Conservation (phyloP, 192 early-diverging fungal genomes). For the Glomus cerebriforme region DNA sequence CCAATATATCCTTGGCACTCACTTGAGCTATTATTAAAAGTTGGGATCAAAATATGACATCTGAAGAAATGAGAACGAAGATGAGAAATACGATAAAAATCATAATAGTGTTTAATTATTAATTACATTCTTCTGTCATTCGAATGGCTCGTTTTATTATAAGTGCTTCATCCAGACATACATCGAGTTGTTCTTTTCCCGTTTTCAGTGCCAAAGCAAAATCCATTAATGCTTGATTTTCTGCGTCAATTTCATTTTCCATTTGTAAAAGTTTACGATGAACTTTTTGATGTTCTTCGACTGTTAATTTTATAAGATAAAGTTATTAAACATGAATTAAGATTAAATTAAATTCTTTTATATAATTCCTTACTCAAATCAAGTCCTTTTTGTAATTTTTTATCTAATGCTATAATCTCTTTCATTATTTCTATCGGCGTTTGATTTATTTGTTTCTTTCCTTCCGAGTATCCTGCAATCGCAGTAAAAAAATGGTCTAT, state of each 20-base stretch:
- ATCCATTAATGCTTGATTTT: conserved; percentile 37
- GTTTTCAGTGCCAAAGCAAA: conserved; percentile 38
- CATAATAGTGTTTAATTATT: background rate
- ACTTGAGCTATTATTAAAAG: conserved; percentile 18
- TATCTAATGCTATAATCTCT: conserved; percentile 40
- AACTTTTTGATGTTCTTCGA: conserved; percentile 47
- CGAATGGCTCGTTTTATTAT: conserved; percentile 33
- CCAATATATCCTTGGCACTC: conserved; percentile 43
- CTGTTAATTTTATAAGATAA: conserved; percentile 22
- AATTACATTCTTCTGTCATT: conserved; percentile 37
- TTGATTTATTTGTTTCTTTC: background rate
- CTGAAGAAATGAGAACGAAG: background rate
- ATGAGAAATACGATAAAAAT: background rate
- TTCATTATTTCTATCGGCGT: conserved; percentile 37
- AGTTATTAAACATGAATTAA: background rate
- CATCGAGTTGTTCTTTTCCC: conserved; percentile 36
- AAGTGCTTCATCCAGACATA: conserved; percentile 32
- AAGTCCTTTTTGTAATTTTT: conserved; percentile 42
- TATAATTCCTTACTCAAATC: conserved; percentile 37
- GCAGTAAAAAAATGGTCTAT: conserved; percentile 3
- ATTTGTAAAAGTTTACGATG: conserved; percentile 42
- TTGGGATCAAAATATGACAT: background rate
- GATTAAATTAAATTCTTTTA: background rate
- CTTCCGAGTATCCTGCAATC: conserved; percentile 11
- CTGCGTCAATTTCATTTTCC: conserved; percentile 43